phyloP scores from a whole-genome alignment of 2,329 filamentous ascomycete species.

The Penicillium capsulatum region DNA sequence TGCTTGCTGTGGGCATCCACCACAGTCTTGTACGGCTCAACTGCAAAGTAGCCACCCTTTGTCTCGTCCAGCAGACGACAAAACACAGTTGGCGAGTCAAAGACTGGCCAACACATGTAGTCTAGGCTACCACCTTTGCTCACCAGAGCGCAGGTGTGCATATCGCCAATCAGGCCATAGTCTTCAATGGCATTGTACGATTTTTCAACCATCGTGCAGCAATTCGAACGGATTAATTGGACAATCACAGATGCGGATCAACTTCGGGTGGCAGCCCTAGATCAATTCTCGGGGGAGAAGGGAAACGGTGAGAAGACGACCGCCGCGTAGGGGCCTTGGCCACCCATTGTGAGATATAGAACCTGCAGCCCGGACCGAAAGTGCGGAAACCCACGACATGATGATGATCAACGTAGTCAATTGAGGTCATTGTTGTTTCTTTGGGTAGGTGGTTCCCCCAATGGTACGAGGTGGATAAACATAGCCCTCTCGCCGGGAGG shows the following conservation, averaged over 20 bases:
- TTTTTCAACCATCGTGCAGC: constrained; percentile 11
- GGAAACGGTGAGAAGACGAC: constrained; percentile 1
- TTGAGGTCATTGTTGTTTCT: constrained; percentile 23
- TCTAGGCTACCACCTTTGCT: constrained; percentile 70
- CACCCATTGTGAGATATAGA: constrained; percentile 12
- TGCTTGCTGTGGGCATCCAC: constrained; percentile 63
- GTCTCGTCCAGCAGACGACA: constrained; percentile 69
- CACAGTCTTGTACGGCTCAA: constrained; percentile 50
- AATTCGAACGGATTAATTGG: neutral
- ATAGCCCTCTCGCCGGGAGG: neutral
- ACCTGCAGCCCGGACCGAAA: constrained; percentile 7
- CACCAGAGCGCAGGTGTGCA: constrained; percentile 72
- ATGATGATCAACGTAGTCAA: constrained; percentile 19
- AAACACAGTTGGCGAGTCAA: constrained; percentile 72
- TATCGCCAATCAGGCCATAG: constrained; percentile 76
- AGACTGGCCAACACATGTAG: constrained; percentile 78
- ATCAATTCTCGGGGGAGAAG: neutral
- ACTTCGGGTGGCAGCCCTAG: neutral
- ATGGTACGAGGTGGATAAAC: neutral
- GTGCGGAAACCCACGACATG: constrained; percentile 18
- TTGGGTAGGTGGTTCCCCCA: neutral
- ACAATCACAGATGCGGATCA: neutral
- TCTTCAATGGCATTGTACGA: constrained; percentile 57
- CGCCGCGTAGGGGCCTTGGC: neutral
- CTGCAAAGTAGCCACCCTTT: constrained; percentile 69